Conservation (phyloP, 805 yeast genomes). For the Metschnikowia kofuensis region DNA sequence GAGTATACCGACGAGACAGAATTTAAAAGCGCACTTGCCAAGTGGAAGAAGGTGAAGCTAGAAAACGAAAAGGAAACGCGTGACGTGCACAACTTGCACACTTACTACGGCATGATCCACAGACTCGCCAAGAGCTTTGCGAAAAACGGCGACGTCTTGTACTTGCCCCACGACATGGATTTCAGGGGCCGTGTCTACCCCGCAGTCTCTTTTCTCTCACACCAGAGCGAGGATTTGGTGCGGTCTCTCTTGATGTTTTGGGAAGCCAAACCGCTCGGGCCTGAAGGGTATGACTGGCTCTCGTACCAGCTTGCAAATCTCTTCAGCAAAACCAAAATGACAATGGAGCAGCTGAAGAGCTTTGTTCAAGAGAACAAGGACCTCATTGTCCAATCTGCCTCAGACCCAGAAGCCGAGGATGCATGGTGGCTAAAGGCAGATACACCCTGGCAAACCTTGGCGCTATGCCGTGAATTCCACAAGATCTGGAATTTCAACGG, state of each 20-base stretch:
- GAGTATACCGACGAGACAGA: slow-evolving; percentile 1
- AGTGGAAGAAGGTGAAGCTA: slow-evolving; percentile 5
- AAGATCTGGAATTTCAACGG: slow-evolving; percentile 18
- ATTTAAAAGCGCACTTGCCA: background rate
- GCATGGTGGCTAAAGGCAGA: slow-evolving; percentile 39
- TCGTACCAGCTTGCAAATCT: slow-evolving; percentile 37
- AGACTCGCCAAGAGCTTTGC: slow-evolving; percentile 26
- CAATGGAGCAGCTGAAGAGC: slow-evolving; percentile 22
- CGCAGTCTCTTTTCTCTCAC: slow-evolving; percentile 31
- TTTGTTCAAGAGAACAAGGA: slow-evolving; percentile 26
- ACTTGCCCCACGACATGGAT: slow-evolving; percentile 37
- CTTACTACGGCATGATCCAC: slow-evolving; percentile 19
- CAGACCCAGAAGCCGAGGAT: slow-evolving; percentile 23
- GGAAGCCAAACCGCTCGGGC: slow-evolving; percentile 36
- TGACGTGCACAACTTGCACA: slow-evolving; percentile 2
- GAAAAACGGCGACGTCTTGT: slow-evolving; percentile 34
- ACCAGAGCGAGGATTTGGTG: slow-evolving; percentile 34
- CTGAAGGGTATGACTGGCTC: slow-evolving; percentile 35
- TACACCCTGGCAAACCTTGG: slow-evolving; percentile 39
- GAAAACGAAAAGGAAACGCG: background rate
- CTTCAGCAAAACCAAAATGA: slow-evolving; percentile 29
- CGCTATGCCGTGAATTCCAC: slow-evolving; percentile 32
- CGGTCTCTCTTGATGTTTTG: slow-evolving; percentile 38
- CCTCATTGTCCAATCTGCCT: slow-evolving; percentile 26
- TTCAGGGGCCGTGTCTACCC: slow-evolving; percentile 44